Base-by-base conservation (phyloP, 352 stramenopile species). In the Peronospora farinosa region DNA sequence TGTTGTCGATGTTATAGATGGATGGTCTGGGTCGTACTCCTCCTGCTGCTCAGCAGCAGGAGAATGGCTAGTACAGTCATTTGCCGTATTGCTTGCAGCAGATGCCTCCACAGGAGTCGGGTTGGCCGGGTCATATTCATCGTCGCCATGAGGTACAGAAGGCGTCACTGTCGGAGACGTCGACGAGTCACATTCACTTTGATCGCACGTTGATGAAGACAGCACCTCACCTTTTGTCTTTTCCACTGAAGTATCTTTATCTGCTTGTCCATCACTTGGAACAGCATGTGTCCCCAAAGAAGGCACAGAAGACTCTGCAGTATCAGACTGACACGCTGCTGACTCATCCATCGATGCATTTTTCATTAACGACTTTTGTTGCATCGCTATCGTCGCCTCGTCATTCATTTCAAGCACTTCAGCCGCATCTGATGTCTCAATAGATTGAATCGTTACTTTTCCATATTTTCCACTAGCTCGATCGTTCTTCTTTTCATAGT, bases 11-110 rank as follows among this genome's bases (percentile, higher is more conserved):
- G 52, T 57, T 43, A 69, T 67, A 12, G 63, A 69, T 15, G 66
- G 69, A 60, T 67, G 54, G 15, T 68, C 69, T 12, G 63, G 69
- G 25, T 74, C 61, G 21, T 79, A 77, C 37, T 73, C 66, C 21
- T 75, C 64, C 28, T 57, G 49, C 23, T 69, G 46, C 8, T 57
- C 46, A 36, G 51, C 10, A 7, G 17, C 16, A 33, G 44, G 5
- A 15, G 12, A 37, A 17, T 56, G 50, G 9, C 33, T 39, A 39
- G 0, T 16, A 47, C 47, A 51, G 17, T 13, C 41, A 30, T 17
- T 10, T 28, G 33, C 17, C n/a, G 12, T 38, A 28, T 40, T 50
- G 12, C 36, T 51, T 45, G 25, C 48, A 8, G 60, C 39, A 27
- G 54, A 54, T 3, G 60, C 61, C 31, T 41, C 60, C 12, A 31